Conservation (phyloP, 345 rosid species). For the Arabidopsis arenosa region DNA sequence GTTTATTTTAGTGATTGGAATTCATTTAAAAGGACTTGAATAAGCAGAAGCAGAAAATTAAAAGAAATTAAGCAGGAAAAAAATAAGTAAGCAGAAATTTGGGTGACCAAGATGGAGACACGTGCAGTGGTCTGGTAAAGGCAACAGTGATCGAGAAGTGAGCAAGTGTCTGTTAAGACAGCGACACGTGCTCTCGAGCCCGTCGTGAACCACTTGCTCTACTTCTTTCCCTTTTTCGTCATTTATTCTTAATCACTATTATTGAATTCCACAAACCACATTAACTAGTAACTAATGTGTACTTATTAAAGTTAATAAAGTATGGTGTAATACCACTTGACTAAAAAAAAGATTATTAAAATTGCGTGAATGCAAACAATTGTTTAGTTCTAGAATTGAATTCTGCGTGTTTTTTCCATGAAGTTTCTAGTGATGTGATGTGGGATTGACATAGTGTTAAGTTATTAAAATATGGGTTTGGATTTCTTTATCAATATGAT, state of each 20-base stretch:
- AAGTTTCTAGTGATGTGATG: slow-evolving; percentile 33
- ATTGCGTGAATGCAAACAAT: slow-evolving; percentile 24
- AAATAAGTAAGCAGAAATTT: slow-evolving; percentile 37
- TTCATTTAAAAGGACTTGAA: not conserved
- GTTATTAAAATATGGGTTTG: slow-evolving; percentile 9
- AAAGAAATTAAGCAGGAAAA: not conserved
- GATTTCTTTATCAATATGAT: slow-evolving; percentile 22
- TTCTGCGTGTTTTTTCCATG: slow-evolving; percentile 1
- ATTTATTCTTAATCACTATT: slow-evolving; percentile 18
- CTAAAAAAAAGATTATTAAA: not conserved
- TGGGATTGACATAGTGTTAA: slow-evolving; percentile 16
- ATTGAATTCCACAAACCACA: slow-evolving; percentile 34
- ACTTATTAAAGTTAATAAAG: slow-evolving; percentile 30
- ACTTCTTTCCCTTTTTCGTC: slow-evolving; percentile 9
- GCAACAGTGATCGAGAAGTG: slow-evolving; percentile 50
- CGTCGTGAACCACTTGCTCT: slow-evolving; percentile 46
- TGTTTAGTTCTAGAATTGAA: not conserved
- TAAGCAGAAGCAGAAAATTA: slow-evolving; percentile 15
- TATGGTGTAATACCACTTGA: slow-evolving; percentile 23
- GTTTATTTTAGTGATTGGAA: not conserved
- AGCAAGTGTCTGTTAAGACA: slow-evolving; percentile 48
- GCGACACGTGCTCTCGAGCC: slow-evolving; percentile 52
- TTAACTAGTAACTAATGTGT: not conserved
- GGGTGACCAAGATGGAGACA: slow-evolving; percentile 50
- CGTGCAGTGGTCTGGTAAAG: slow-evolving; percentile 52